phyloP scores from a whole-genome alignment of 768 basidiomycete species.

The Psilocybe cyanescens region DNA sequence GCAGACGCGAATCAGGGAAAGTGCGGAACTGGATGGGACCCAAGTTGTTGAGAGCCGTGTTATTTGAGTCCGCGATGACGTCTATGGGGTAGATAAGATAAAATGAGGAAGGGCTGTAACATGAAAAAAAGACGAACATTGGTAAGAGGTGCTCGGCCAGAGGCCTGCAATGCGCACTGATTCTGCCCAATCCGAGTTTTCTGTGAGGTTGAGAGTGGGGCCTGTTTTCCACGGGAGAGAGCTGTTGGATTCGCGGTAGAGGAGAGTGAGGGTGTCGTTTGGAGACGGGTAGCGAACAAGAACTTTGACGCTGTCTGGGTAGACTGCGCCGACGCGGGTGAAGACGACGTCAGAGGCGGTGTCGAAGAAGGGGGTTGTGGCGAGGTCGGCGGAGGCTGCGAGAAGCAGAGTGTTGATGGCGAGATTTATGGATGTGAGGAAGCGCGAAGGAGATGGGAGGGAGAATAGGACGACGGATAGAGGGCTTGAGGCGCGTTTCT shows the following conservation, averaged over 20 bases:
- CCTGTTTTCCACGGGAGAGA: conserved; percentile 57
- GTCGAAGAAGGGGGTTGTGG: conserved; percentile 57
- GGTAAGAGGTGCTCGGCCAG: conserved; percentile 70
- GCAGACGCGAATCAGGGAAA: conserved; percentile 70
- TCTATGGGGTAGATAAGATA: conserved; percentile 35
- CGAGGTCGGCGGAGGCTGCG: conserved; percentile 50
- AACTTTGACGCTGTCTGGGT: conserved; percentile 65
- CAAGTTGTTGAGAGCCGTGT: conserved; percentile 38
- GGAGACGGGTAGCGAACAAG: conserved; percentile 59
- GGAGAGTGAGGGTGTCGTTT: conserved; percentile 39
- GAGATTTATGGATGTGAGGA: conserved; percentile 32
- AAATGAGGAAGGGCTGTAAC: not conserved
- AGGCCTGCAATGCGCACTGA: conserved; percentile 59
- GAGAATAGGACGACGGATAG: conserved; percentile 33
- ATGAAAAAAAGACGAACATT: conserved; percentile 51
- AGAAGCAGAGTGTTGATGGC: conserved; percentile 37
- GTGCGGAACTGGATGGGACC: conserved; percentile 67
- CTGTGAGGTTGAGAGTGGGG: conserved; percentile 46
- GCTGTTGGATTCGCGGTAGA: conserved; percentile 45
- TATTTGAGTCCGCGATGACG: conserved; percentile 43
- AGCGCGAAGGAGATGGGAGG: conserved; percentile 36
- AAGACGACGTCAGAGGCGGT: conserved; percentile 59
- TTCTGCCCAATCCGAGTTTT: conserved; percentile 60
- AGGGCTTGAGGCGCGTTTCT: conserved; percentile 4
- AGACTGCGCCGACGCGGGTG: conserved; percentile 72